phyloP scores from a whole-genome alignment of 2,329 filamentous ascomycete genomes.

The Penicillium corylophilum region DNA sequence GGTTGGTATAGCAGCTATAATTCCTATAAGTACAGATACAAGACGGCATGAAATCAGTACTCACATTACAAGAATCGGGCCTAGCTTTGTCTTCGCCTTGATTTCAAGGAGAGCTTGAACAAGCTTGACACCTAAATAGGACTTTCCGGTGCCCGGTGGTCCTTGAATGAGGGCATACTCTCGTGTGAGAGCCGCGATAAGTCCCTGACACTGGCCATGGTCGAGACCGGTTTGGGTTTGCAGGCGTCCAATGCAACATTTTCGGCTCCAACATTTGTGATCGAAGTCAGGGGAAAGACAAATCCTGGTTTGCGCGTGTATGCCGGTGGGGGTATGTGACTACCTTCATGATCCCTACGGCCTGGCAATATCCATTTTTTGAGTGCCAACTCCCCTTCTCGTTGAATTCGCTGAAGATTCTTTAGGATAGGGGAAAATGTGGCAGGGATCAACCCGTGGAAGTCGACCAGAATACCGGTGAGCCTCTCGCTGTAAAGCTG shows the following conservation, averaged over 20 bases:
- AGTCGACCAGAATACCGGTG: slow-evolving; percentile 8
- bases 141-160: slow-evolving; percentile 15
- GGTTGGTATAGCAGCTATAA: slow-evolving; percentile 60
- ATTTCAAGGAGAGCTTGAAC: slow-evolving; percentile 5
- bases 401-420: slow-evolving; percentile 8
- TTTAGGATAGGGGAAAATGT: slow-evolving; percentile 9
- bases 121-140: slow-evolving; percentile 7
- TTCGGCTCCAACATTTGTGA: not conserved
- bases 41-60: not conserved
- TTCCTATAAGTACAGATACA: not conserved
- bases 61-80: slow-evolving; percentile 5
- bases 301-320: slow-evolving; percentile 8
- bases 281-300: slow-evolving; percentile 3
- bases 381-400: slow-evolving; percentile 3
- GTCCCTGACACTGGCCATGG: slow-evolving; percentile 8
- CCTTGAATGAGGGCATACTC: slow-evolving; percentile 16
- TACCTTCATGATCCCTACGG: not conserved
- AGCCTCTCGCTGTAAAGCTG: slow-evolving; percentile 2
- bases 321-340: slow-evolving; percentile 2
- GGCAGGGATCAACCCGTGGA: slow-evolving; percentile 8
- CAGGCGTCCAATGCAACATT: slow-evolving; percentile 1
- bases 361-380: slow-evolving; percentile 8
- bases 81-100: not conserved
- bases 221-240: slow-evolving; percentile 9
- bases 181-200: slow-evolving; percentile 13